Conservation (phyloP, 768 basidiomycete genomes). For the Podaxis sp. region DNA sequence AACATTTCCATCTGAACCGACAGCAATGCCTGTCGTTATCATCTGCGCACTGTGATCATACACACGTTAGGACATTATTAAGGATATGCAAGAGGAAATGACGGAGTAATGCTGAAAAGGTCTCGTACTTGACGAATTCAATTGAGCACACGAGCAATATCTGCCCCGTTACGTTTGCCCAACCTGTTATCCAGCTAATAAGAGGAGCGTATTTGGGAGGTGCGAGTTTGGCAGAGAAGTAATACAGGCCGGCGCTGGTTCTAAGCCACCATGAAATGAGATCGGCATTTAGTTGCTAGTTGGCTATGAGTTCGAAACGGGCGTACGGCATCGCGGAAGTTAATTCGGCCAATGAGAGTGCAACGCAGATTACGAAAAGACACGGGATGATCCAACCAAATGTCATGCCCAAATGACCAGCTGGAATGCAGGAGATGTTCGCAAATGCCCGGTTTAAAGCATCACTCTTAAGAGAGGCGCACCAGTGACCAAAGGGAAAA, state of each 20-base stretch:
- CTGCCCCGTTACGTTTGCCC: slow-evolving; percentile 49
- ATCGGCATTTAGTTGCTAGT: background rate
- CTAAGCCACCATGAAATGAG: slow-evolving; percentile 28
- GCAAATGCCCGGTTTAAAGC: background rate
- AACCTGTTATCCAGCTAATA: slow-evolving; percentile 62
- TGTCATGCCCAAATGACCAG: slow-evolving; percentile 64
- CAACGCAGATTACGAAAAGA: slow-evolving; percentile 55
- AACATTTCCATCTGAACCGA: slow-evolving; percentile 47
- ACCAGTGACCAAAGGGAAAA: slow-evolving; percentile 53
- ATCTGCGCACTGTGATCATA: slow-evolving; percentile 43
- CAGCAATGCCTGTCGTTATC: slow-evolving; percentile 59
- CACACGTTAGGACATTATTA: background rate
- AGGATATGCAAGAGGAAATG: no score
- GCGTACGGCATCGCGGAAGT: slow-evolving; percentile 63
- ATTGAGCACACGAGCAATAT: slow-evolving; percentile 53
- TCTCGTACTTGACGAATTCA: slow-evolving; percentile 47
- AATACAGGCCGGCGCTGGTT: slow-evolving; percentile 77
- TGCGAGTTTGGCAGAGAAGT: slow-evolving; percentile 74
- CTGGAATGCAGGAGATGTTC: slow-evolving; percentile 25
- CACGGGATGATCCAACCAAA: slow-evolving; percentile 63
- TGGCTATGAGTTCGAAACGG: background rate
- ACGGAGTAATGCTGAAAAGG: background rate
- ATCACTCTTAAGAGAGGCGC: slow-evolving; percentile 11
- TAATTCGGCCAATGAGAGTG: slow-evolving; percentile 54
- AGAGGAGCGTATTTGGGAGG: slow-evolving; percentile 59